Base-by-base conservation (phyloP, 179 eudicot genomes). In the Silene coronaria region DNA sequence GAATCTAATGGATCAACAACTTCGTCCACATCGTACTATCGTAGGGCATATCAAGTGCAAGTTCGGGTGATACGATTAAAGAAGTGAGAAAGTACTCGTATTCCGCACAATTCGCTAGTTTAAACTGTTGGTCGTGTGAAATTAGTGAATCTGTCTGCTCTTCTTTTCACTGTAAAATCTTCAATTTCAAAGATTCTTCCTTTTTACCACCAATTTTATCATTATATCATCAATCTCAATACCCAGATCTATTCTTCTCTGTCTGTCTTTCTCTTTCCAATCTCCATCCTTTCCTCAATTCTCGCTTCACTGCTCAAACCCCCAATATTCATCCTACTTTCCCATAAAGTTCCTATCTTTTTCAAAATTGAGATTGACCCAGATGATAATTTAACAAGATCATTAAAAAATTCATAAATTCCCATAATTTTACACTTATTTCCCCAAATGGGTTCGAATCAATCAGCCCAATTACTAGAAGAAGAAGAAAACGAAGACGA, bases 391-490 rank as follows among this genome's bases (percentile, higher is more conserved):
- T 57, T 62, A 46, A 48, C 11, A 32, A 76, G 16, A 75, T 75
- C 67, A 75, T 13, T 12, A 19, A 51, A 28, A 46, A 48, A 26
- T 14, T 10, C 14, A 16, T 0, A 38, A 24, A 66, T 60, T 6
- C 28, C 26, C 57, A 27, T 19, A 38, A 19, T 45, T 59, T 73
- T 48, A 34, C 28, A 34, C 42, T 14, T 2, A 68, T 27, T 9
- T 27, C 38, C 51, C 17, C 62, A 74, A 57, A 93, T 94, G 98
- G 98, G 98, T 69, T 81, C 98, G 7, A 81, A 80, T 14, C 92
- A 94, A 74, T 94, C 98, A 5, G 86, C 84, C 3, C 90, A 89
- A 84, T 75, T 82, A 38, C 75, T 67, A 9, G 90, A 85, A n/a
- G 62, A 51, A 1, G 75, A 72, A 72, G 46, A 30, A 13, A 6